Evolutionary conservation across 768 basidiomycete species (phyloP).

Genomic region (Omphalotus guepiniiformis): DNA sequence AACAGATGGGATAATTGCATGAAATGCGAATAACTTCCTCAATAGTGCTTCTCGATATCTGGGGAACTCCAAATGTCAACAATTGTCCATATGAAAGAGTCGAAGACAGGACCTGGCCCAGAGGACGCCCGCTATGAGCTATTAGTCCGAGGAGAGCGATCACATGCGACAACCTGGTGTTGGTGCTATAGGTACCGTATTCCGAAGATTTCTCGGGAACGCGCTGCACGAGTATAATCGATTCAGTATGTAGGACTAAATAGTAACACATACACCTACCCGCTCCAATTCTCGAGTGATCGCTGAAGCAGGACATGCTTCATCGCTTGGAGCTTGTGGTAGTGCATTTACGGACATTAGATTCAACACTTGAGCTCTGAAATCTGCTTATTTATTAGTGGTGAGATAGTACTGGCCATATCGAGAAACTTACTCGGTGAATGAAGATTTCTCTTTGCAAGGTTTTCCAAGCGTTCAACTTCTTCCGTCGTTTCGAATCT

Average conservation of each 20-base stretch:
- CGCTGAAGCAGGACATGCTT: background rate
- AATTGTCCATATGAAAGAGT: too few relatives aligned
- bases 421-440: constrained; percentile 11
- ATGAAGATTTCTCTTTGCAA: constrained; percentile 16
- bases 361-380: constrained; percentile 38
- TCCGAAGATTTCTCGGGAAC: too few relatives aligned
- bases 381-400: constrained; percentile 20
- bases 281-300: constrained; percentile 20
- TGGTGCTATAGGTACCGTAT: too few relatives aligned
- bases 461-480: constrained; percentile 18
- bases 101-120: too few relatives aligned
- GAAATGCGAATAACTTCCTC: background rate
- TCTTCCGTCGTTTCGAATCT: constrained; percentile 11
- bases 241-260: too few relatives aligned
- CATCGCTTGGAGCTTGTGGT: constrained; percentile 12
- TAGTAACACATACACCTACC: constrained; percentile 12
- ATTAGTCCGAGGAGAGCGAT: too few relatives aligned
- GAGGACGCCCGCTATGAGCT: too few relatives aligned
- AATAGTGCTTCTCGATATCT: too few relatives aligned
- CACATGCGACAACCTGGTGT: too few relatives aligned
- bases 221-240: too few relatives aligned
- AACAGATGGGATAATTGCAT: constrained; percentile 11
- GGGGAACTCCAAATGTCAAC: too few relatives aligned
- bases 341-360: constrained; percentile 35
- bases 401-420: background rate